Evolutionary conservation across 208 protist genomes (phyloP).

Genomic region (Wallacemonas rigidus): DNA sequence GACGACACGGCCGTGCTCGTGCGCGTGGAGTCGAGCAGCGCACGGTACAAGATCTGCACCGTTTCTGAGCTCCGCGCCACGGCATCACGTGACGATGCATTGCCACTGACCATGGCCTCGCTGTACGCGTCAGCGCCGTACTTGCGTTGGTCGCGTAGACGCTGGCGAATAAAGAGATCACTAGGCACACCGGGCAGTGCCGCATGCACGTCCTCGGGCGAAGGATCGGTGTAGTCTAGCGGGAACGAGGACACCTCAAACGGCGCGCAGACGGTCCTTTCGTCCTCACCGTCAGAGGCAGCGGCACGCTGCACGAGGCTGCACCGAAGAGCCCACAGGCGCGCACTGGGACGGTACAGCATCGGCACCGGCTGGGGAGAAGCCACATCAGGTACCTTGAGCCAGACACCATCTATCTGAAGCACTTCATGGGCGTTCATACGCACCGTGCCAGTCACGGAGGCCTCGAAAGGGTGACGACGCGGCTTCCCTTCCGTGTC

Average conservation of each 20-base stretch:
- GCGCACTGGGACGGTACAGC: constrained; percentile 47
- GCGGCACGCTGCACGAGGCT: constrained; percentile 38
- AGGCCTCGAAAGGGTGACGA: constrained; percentile 38
- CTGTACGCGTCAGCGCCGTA: background rate
- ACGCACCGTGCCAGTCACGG: constrained; percentile 45
- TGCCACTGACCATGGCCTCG: constrained; percentile 5
- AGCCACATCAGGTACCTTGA: constrained; percentile 38
- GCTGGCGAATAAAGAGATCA: constrained; percentile 23
- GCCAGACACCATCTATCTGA: constrained; percentile 61
- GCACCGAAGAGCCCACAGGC: constrained; percentile 65
- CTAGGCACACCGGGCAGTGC: constrained; percentile 36
- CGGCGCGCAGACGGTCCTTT: constrained; percentile 1
- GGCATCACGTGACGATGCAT: background rate
- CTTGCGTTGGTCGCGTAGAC: constrained; percentile 1
- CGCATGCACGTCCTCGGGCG: constrained; percentile 32
- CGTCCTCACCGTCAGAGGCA: constrained; percentile 5
- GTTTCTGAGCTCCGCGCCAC: constrained; percentile 18
- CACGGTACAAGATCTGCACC: constrained; percentile 24
- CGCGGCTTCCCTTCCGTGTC: constrained; percentile 31
- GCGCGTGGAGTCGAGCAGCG: constrained; percentile 22
- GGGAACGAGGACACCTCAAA: constrained; percentile 21
- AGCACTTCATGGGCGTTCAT: constrained; percentile 41
- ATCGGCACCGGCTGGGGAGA: constrained; percentile 20
- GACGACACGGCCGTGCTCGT: constrained; percentile 21
- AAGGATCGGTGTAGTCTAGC: constrained; percentile 50